Evolutionary conservation across 140 eudicot species (phyloP).

Genomic region (Bidens hawaiensis): DNA sequence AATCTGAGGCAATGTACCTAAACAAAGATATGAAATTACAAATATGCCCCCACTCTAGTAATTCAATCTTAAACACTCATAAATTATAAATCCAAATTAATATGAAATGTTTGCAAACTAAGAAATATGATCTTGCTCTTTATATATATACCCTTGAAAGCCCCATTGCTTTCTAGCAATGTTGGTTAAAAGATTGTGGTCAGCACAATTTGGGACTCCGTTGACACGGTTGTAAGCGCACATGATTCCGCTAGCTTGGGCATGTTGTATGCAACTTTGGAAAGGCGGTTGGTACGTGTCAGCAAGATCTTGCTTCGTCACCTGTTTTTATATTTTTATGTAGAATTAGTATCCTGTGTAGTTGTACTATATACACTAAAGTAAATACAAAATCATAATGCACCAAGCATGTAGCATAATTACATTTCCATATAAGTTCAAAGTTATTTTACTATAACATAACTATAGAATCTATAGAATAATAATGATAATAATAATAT

Average conservation of each 20-base stretch:
- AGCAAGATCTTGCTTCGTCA: constrained; percentile 78
- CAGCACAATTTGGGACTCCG: constrained; percentile 93
- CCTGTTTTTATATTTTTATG: constrained; percentile 36
- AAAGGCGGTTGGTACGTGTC: constrained; percentile 98
- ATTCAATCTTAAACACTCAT: too few species aligned
- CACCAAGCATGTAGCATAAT: too few species aligned
- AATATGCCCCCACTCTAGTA: constrained; percentile 3
- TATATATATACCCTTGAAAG: constrained; percentile 63
- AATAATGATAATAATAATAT: too few species aligned
- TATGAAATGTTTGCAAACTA: background rate
- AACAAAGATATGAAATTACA: constrained; percentile 11
- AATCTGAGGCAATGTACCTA: constrained; percentile 91
- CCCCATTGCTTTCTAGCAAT: constrained; percentile 80
- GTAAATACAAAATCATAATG: too few species aligned
- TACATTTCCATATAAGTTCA: too few species aligned
- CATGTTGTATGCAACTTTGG: constrained; percentile 67
- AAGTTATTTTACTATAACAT: too few species aligned
- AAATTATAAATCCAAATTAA: too few species aligned
- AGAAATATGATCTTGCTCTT: background rate
- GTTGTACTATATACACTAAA: background rate
- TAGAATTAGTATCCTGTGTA: background rate
- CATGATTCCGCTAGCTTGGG: constrained; percentile 90
- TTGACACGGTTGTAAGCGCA: constrained; percentile 92
- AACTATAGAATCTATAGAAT: too few species aligned
- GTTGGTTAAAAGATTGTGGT: constrained; percentile 61